Base-by-base conservation (phyloP, 306 rosid species). In the Vigna unguiculata region DNA sequence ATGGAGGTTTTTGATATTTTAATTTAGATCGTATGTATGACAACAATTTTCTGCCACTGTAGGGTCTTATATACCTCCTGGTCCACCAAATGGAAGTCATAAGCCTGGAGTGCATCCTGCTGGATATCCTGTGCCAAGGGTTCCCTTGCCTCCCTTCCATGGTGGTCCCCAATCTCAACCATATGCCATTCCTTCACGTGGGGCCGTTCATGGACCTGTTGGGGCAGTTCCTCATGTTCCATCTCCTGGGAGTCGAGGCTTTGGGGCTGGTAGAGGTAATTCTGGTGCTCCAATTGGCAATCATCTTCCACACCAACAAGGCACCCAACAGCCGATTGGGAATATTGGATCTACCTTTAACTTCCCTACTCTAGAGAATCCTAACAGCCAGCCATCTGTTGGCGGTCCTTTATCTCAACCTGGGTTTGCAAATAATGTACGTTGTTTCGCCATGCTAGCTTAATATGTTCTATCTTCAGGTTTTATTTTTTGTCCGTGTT, bases 221-320 rank as follows among this genome's bases (percentile, higher is more conserved):
- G 99, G 99, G 85, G 96, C 98, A 72, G 97, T 93, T 86, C 96
- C 99, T 88, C 99, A 96, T 82, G 96, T 91, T 30, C 97, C 99
- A 74, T 84, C 92, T 62, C 93, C 93, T 65, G 99, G 98, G 62
- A 96, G 88, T 78, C 91, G 96, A 20, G 98, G 98, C 72, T 96
- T 96, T 74, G 98, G 99, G 46, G 91, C 96, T 63, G 98, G 97
- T 21, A 88, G 98, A 47, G 98, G 98, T 59, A 93, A 83, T 87
- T 81, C 93, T 1, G 90, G 94, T 67, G 86, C 93, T 75, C 86
- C 97, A 51, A 87, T 96, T 82, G 96, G 98, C 68, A 88, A 91
- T 82, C 97, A 94, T 87, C 91, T 96, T 32, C 90, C 90, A 0
- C 97, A 90, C 77, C 99, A 90, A 82, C 98, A 90, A 86, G 96